These are phyloP conservation scores for Ophiosphaerella korrae DNA, from an alignment of 2,329 filamentous ascomycete species.

Conservation along the genomic window DNA sequence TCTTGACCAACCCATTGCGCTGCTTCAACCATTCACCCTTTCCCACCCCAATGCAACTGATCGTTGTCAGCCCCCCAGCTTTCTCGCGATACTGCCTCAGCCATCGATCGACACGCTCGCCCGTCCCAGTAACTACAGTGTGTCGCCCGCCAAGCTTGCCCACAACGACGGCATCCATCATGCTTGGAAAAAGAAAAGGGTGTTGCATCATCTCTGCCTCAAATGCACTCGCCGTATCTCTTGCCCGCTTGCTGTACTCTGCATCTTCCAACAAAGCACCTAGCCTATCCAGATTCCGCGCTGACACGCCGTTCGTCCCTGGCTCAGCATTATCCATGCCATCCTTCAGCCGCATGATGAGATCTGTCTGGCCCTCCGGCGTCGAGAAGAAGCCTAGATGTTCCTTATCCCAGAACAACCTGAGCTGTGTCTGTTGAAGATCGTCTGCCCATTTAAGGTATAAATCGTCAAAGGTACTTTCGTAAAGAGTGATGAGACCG, in stretches of 20 bases:
- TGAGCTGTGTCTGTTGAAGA: slow-evolving; percentile 78
- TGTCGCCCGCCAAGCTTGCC: slow-evolving; percentile 71
- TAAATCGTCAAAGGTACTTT: slow-evolving; percentile 75
- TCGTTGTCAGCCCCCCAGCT: slow-evolving; percentile 39
- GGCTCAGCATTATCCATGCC: slow-evolving; percentile 93
- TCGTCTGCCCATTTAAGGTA: slow-evolving; percentile 81
- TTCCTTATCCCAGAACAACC: slow-evolving; percentile 74
- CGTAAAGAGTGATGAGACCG: slow-evolving; percentile 82
- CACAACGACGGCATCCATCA: slow-evolving; percentile 77
- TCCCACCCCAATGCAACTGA: slow-evolving; percentile 43
- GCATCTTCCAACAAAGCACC: slow-evolving; percentile 70
- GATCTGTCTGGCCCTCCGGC: slow-evolving; percentile 64
- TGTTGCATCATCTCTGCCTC: slow-evolving; percentile 91
- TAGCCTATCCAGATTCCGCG: slow-evolving; percentile 83
- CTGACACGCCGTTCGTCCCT: slow-evolving; percentile 86
- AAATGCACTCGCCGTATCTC: slow-evolving; percentile 80
- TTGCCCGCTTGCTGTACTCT: slow-evolving; percentile 67
- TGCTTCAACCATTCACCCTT: slow-evolving; percentile 55
- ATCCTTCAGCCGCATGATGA: slow-evolving; percentile 87
- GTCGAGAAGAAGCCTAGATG: slow-evolving; percentile 75
- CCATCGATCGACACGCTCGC: slow-evolving; percentile 48
- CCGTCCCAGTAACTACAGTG: slow-evolving; percentile 61
- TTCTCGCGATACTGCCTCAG: slow-evolving; percentile 48
- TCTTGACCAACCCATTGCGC: slow-evolving; percentile 55
- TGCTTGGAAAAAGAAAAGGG: slow-evolving; percentile 84